Evolutionary conservation across 768 basidiomycete species (phyloP), one percentile per base, ranked within the genome.

Genomic region (Atractiella rhizophila): DNA sequence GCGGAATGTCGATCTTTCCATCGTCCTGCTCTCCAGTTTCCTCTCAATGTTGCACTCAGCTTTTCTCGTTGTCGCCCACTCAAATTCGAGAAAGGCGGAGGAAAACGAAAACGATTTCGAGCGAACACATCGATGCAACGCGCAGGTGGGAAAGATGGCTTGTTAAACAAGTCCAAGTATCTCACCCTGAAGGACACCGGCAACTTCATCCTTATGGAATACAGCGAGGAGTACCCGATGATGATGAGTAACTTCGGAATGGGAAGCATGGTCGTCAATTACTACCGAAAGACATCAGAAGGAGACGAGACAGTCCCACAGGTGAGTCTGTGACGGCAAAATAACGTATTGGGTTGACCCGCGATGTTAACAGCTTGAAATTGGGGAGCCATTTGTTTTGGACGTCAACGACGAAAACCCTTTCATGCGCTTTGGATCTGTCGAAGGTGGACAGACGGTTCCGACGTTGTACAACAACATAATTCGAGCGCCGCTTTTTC

Each of bases 381-480:
- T 94, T 40, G 91, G 91, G 24, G 80, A 86, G 44, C 86, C 88
- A 0, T 86, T 94, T 50, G 76, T 98, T 34, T 70, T 98, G 27
- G 88, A 98, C 55, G 81, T 81, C 1, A 78, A 79, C 54, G 91
- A 98, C 54, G 86, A 94, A 57, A 88, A 86, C 28, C 91, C 91
- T 1, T 96, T 94, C 64, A 79, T 88, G 74, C 80, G 80, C 51
- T 85, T 96, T 49, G 86, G 88, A 32, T 81, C 76, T 48, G 86
- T 96, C 26, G 76, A 86, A 53, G 77, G 80, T 26, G 88, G 88
- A 7, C 75, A 86, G 57, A 85, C 79, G 3, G 70, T 86, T 20
- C 86, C 83, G 32, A 73, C 85, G 1, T 61, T 96, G 25, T 94
- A 96, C 62, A 98, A 85, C 59, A 98, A 96, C 54, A 68, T 98